Percentiles rank a stretch among this genome's conserved stretches.
These are phyloP conservation scores for Aristolochia californica DNA, from an alignment of 164 flowering plant species.

Conservation along the genomic window DNA sequence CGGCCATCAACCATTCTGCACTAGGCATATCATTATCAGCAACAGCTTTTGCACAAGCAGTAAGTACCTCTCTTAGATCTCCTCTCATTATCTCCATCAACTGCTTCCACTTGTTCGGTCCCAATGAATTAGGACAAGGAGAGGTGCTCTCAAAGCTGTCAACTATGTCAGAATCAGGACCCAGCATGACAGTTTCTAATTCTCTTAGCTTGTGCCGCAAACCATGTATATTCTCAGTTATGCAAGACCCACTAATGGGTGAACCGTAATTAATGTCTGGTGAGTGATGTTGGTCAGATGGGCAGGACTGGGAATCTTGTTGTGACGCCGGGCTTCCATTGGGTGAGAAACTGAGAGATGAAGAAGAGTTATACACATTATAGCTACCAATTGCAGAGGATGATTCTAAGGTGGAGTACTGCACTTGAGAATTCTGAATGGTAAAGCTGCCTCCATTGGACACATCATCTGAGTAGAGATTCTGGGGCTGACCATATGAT, in stretches of 20 bases:
- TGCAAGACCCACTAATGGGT: conserved; percentile 30
- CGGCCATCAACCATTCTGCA: conserved; percentile 46
- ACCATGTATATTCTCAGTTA: conserved; percentile 29
- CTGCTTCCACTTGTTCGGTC: conserved; percentile 27
- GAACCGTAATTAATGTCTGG: conserved; percentile 30
- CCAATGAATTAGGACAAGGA: conserved; percentile 10
- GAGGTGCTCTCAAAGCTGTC: conserved; percentile 7
- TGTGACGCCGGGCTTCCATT: conserved; percentile 35
- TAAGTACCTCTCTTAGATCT: conserved; percentile 42
- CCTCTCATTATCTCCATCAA: conserved; percentile 36
- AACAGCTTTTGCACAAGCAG: conserved; percentile 53
- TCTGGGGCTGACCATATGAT: conserved; percentile 16
- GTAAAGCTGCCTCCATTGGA: conserved; percentile 18
- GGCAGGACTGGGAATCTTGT: conserved; percentile 30
- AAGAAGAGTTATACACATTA: conserved; percentile 27
- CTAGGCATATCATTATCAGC: conserved; percentile 34
- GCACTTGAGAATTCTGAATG: conserved; percentile 17
- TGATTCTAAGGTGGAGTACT: conserved; percentile 42
- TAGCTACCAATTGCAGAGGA: conserved; percentile 22
- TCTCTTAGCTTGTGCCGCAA: conserved; percentile 45
- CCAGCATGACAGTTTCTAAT: conserved; percentile 57
- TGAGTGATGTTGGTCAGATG: conserved; percentile 24
- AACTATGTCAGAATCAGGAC: conserved; percentile 29
- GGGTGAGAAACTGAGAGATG: conserved; percentile 38
- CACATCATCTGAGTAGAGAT: conserved; percentile 9